Evolutionary conservation across 2,329 filamentous ascomycete genomes (phyloP).

Genomic region (Ascochyta rabiei): DNA sequence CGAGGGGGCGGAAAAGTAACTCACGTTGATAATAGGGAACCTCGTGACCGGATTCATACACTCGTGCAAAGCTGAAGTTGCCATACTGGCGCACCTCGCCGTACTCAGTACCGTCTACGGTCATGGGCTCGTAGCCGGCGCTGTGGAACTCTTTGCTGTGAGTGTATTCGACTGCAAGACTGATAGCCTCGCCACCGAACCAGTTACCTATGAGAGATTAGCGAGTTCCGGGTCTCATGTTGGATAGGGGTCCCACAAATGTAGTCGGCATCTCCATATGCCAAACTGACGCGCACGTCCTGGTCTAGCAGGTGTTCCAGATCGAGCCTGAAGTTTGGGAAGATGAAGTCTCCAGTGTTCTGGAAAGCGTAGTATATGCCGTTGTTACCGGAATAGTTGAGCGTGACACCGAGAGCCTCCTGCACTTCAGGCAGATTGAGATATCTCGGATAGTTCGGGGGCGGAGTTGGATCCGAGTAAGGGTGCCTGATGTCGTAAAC

Average conservation of each 20-base stretch:
- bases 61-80: constrained; percentile 62
- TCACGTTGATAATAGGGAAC: constrained; percentile 54
- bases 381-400: constrained; percentile 63
- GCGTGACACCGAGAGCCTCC: constrained; percentile 64
- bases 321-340: constrained; percentile 60
- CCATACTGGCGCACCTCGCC: constrained; percentile 78
- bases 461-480: constrained; percentile 64
- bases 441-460: constrained; percentile 51
- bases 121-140: constrained; percentile 74
- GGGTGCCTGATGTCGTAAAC: constrained; percentile 59
- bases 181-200: constrained; percentile 73
- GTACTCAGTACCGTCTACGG: constrained; percentile 64
- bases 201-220: constrained; percentile 39
- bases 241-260: constrained; percentile 37
- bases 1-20: neutral
- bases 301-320: constrained; percentile 50
- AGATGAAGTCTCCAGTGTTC: constrained; percentile 61
- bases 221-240: neutral
- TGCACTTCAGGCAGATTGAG: constrained; percentile 66
- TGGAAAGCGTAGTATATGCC: constrained; percentile 60
- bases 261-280: constrained; percentile 47
- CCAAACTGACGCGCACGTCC: constrained; percentile 47
- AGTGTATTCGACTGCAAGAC: constrained; percentile 61
- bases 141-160: constrained; percentile 59
- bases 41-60: constrained; percentile 61